These are phyloP conservation scores for Trametes polyzona DNA, from an alignment of 1,284 basidiomycete species.

Conservation along the genomic window DNA sequence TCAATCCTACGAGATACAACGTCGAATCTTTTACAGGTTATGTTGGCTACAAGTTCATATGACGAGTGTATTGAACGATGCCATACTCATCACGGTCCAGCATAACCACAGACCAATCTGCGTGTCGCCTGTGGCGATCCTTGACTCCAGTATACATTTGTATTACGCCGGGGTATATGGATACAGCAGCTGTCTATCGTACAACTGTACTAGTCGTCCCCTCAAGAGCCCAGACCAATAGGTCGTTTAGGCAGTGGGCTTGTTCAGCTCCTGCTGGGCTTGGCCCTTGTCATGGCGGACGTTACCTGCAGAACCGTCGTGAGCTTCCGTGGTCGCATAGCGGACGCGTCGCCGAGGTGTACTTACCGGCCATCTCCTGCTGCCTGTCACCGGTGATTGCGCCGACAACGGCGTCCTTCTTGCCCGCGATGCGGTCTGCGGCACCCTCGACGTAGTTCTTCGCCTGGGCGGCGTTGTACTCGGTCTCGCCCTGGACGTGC, in stretches of 20 bases:
- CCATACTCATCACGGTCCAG: no score
- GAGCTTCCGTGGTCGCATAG: not conserved
- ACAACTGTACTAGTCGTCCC: not conserved
- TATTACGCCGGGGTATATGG: no score
- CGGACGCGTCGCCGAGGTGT: not conserved
- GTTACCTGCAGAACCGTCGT: constrained; percentile 45
- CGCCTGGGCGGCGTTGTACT: constrained; percentile 58
- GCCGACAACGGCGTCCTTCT: constrained; percentile 55
- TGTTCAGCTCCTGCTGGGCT: constrained; percentile 57
- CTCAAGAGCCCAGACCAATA: no score
- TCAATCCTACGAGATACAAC: no score
- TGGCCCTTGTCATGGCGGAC: constrained; percentile 62
- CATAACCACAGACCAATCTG: no score
- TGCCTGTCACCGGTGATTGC: constrained; percentile 55
- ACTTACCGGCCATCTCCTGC: constrained; percentile 60
- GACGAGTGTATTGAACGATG: no score
- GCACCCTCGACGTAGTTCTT: constrained; percentile 62
- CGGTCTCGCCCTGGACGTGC: constrained; percentile 67
- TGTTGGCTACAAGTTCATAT: no score
- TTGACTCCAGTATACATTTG: no score
- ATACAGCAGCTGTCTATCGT: not conserved
- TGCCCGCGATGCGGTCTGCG: constrained; percentile 62
- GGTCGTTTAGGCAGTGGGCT: constrained; percentile 33
- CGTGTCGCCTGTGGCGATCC: no score
- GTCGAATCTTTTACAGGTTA: no score